A percentile compares a stretch with the other conserved stretches of the same genome.
phyloP scores from a whole-genome alignment of 352 stramenopile species.

The Saprolegnia diclina region DNA sequence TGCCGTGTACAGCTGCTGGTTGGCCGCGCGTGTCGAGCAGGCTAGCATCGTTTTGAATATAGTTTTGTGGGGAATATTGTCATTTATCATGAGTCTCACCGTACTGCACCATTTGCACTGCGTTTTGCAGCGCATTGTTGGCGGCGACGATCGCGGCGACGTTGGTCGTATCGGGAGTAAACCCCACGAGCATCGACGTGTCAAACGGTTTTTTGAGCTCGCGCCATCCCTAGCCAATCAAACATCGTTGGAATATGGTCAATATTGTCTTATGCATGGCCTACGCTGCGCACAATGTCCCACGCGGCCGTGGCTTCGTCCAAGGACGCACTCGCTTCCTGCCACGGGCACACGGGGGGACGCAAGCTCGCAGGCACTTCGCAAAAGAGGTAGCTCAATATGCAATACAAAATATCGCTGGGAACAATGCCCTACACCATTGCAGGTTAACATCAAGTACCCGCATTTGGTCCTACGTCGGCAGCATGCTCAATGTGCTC shows the following conservation, averaged over 20 bases:
- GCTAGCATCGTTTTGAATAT: neutral
- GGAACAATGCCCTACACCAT: conserved; percentile 32
- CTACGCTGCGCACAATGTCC: conserved; percentile 34
- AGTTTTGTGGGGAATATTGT: neutral
- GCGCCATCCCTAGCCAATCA: conserved; percentile 34
- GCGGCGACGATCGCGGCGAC: conserved; percentile 39
- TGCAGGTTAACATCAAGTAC: too few species aligned
- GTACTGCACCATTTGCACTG: conserved; percentile 66
- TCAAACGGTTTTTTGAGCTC: conserved; percentile 59
- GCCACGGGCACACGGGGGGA: conserved; percentile 39
- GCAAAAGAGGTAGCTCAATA: conserved; percentile 55
- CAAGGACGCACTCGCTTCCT: conserved; percentile 45
- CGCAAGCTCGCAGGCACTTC: conserved; percentile 43
- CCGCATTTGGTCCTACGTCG: neutral
- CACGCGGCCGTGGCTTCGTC: conserved; percentile 43
- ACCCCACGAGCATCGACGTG: conserved; percentile 38
- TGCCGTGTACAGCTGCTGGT: conserved; percentile 48
- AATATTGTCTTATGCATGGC: neutral
- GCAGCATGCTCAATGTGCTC: neutral
- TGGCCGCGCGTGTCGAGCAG: conserved; percentile 48
- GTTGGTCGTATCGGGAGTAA: conserved; percentile 39
- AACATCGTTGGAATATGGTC: neutral
- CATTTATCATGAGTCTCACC: conserved; percentile 13
- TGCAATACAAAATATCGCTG: conserved; percentile 50
- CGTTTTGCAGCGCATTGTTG: conserved; percentile 59